These are phyloP conservation scores for Rhizopogon rudus DNA, from an alignment of 768 basidiomycete genomes.

Conservation along the genomic window DNA sequence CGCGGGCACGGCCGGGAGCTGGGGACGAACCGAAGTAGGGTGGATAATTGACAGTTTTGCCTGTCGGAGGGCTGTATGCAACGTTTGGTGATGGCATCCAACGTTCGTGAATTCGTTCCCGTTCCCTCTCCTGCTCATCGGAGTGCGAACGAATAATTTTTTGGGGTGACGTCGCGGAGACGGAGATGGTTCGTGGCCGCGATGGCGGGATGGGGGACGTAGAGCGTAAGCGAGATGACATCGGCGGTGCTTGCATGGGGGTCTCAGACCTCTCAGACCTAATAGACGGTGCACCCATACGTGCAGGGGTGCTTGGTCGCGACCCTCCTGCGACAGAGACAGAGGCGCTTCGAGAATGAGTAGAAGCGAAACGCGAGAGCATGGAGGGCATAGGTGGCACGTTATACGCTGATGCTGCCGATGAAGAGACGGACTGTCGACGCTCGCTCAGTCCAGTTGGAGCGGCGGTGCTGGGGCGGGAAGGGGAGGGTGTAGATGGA, in stretches of 20 bases:
- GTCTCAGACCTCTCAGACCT: slow-evolving; percentile 21
- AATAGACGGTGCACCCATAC: slow-evolving; percentile 21
- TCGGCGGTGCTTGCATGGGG: slow-evolving; percentile 17
- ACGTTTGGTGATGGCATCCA: slow-evolving; percentile 53
- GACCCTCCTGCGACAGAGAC: slow-evolving; percentile 41
- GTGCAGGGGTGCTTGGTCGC: slow-evolving; percentile 29
- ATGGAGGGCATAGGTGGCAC: slow-evolving; percentile 35
- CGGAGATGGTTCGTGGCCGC: slow-evolving; percentile 47
- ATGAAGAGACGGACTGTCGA: slow-evolving; percentile 27
- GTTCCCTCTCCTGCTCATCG: slow-evolving; percentile 51
- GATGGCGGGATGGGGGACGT: slow-evolving; percentile 31
- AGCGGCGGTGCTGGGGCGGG: slow-evolving; percentile 22
- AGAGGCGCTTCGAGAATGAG: slow-evolving; percentile 53
- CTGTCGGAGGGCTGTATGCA: slow-evolving; percentile 32
- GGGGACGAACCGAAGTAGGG: slow-evolving; percentile 15
- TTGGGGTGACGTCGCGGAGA: slow-evolving; percentile 42
- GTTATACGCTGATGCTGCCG: slow-evolving; percentile 30
- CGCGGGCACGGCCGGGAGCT: slow-evolving; percentile 19
- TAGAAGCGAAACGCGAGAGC: slow-evolving; percentile 46
- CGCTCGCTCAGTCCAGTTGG: slow-evolving; percentile 20
- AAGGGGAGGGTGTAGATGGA: slow-evolving; percentile 13
- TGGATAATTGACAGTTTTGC: slow-evolving; percentile 23
- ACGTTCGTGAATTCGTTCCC: slow-evolving; percentile 51
- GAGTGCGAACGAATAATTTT: slow-evolving; percentile 58
- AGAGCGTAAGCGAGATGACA: slow-evolving; percentile 22